Base-by-base conservation (phyloP, 2,329 filamentous ascomycete genomes). In the Penicillium sp. region DNA sequence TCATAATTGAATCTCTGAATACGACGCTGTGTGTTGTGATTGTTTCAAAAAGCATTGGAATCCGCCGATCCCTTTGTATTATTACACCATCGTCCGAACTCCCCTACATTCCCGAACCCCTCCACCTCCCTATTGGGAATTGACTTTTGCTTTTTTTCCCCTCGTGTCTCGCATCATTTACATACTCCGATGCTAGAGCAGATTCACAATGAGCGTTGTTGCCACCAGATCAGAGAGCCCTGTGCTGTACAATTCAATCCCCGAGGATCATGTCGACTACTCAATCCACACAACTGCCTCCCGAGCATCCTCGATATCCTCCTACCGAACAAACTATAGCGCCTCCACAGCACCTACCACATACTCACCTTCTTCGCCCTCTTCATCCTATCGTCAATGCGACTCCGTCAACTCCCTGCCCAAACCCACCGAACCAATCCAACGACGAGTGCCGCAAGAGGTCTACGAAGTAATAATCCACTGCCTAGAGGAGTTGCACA, bases 391-490 rank as follows among this genome's bases (percentile, higher is more conserved):
- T 53, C 69, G 68, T 49, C 57, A 72, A 53, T 71, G 71, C 55
- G 76, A 75, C 59, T 70, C 71, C 4, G 68, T 73, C 29, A 66
- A 70, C 26, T 73, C 71, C 13, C 62, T 73, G 39, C 59, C 65
- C 46, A 70, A 67, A 45, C 68, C 67, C 48, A 48, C 67, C 26
- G 68, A 72, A 40, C 67, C 71, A 19, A 57, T 70, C 38, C 64
- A 81, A 61, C 75, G 78, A 55, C 71, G 72, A 16, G 60, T 85
- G 7, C 82, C 83, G 0, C 68, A 74, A 42, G 78, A 81, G 56
- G 77, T 84, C 4, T 83, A 83, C 57, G 77, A 81, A 52, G 80
- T 76, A 53, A 81, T 85, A 35, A 58, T 84, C 10, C 68, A 74
- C 32, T 78, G 82, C 52, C 63, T 85, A 35, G 74, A 80, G 50